A percentile compares a stretch with the other conserved stretches of the same genome.
phyloP scores from a whole-genome alignment of 139 green algal species.

The Chlorokybus atmophyticus region DNA sequence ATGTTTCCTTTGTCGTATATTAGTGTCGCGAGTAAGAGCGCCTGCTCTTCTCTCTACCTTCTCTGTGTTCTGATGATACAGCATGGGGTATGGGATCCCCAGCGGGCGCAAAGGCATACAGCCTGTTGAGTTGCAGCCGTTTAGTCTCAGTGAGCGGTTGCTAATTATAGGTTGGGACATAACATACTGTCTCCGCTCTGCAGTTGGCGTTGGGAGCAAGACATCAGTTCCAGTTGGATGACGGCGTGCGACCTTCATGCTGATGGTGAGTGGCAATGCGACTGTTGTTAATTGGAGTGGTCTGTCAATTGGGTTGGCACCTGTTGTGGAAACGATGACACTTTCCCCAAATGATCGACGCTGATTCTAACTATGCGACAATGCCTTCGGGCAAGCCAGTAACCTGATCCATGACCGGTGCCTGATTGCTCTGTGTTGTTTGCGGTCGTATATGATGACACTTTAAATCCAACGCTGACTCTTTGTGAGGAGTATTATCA shows the following conservation, averaged over 20 bases:
- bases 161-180: background rate
- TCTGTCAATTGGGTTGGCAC: background rate
- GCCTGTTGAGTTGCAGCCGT: too few species aligned
- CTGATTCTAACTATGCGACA: slow-evolving; percentile 28
- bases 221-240: too few species aligned
- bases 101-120: too few species aligned
- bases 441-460: background rate
- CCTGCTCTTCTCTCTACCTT: too few species aligned
- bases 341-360: slow-evolving; percentile 40
- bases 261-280: too few species aligned
- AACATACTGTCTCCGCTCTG: background rate
- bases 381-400: background rate
- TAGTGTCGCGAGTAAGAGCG: too few species aligned
- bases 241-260: too few species aligned
- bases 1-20: background rate
- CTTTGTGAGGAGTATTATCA: slow-evolving; percentile 15
- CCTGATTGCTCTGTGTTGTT: background rate
- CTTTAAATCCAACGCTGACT: slow-evolving; percentile 1
- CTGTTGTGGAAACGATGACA: slow-evolving; percentile 23
- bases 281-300: background rate
- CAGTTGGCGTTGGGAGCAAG: background rate
- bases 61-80: too few species aligned
- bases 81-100: too few species aligned
- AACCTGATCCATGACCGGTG: slow-evolving; percentile 7
- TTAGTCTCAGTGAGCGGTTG: too few species aligned